These are phyloP conservation scores for Flaveria floridana DNA, from an alignment of 140 eudicot species.

Conservation along the genomic window DNA sequence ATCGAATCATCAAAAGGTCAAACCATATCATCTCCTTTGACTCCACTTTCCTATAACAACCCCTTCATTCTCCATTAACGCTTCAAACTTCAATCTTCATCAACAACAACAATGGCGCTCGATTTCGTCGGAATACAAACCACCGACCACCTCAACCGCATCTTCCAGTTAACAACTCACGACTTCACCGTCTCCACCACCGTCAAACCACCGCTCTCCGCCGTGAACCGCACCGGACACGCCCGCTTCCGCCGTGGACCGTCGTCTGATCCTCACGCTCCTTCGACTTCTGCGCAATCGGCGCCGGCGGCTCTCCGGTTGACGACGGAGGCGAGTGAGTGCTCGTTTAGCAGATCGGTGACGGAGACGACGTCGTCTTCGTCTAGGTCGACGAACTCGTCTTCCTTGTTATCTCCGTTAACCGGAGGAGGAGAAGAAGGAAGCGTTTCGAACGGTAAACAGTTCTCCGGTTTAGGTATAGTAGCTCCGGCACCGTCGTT, in stretches of 20 bases:
- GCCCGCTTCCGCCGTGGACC: slow-evolving; percentile 81
- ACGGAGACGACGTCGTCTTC: slow-evolving; percentile 41
- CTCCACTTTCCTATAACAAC: slow-evolving; percentile 13
- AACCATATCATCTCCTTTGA: slow-evolving; percentile 35
- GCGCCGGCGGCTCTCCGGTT: slow-evolving; percentile 30
- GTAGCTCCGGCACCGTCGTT: slow-evolving; percentile 47
- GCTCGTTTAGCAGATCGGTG: slow-evolving; percentile 22
- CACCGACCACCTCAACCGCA: slow-evolving; percentile 26
- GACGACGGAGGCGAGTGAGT: slow-evolving; percentile 12
- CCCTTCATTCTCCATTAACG: not conserved
- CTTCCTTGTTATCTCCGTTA: slow-evolving; percentile 49
- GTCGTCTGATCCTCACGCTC: slow-evolving; percentile 31
- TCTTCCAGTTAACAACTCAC: slow-evolving; percentile 38
- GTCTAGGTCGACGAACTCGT: slow-evolving; percentile 47
- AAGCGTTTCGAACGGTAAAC: slow-evolving; percentile 65
- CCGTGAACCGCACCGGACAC: slow-evolving; percentile 60
- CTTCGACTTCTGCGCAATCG: slow-evolving; percentile 39
- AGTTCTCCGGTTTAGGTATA: slow-evolving; percentile 36
- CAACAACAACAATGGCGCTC: slow-evolving; percentile 28
- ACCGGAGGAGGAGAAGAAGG: slow-evolving; percentile 43
- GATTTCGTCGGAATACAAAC: slow-evolving; percentile 40
- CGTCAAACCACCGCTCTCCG: slow-evolving; percentile 26
- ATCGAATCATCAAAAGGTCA: slow-evolving; percentile 34
- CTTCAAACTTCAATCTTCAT: not conserved
- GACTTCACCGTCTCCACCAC: slow-evolving; percentile 42